These are phyloP conservation scores for Eleusine indica DNA, from an alignment of 176 grass and related monocot genomes.

Conservation along the genomic window DNA sequence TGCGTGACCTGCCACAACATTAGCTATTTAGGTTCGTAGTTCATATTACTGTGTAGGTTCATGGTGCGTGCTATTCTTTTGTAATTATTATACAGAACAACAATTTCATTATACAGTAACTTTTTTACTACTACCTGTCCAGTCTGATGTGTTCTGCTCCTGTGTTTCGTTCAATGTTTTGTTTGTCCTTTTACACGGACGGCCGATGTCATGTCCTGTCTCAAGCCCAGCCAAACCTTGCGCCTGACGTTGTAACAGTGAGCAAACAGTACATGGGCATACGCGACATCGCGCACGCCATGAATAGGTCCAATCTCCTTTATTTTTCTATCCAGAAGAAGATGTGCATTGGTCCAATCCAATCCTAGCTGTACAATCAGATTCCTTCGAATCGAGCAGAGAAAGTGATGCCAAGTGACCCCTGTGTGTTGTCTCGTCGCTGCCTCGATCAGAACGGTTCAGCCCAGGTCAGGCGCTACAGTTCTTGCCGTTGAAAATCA, in stretches of 20 bases:
- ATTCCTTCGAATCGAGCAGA: background rate
- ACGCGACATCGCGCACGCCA: background rate
- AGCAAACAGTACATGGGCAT: background rate
- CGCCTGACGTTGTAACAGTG: background rate
- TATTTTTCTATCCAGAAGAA: background rate
- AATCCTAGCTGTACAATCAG: background rate
- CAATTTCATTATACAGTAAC: background rate
- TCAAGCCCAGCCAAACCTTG: background rate
- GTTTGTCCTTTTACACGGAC: too few species aligned
- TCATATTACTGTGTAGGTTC: background rate
- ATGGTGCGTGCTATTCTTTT: background rate
- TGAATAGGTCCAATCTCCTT: background rate
- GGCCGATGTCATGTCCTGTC: background rate
- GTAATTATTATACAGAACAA: background rate
- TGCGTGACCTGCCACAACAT: background rate
- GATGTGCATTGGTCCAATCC: background rate
- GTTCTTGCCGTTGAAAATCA: conserved; percentile 8
- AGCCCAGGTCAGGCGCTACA: background rate
- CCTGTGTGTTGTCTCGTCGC: background rate
- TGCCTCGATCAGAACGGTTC: background rate
- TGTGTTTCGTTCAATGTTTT: background rate
- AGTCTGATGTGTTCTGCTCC: background rate
- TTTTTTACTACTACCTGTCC: background rate
- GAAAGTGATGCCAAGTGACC: background rate
- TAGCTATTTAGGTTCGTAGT: background rate